Conservation (phyloP, 148 eudicot species). For the Drosera capensis region DNA sequence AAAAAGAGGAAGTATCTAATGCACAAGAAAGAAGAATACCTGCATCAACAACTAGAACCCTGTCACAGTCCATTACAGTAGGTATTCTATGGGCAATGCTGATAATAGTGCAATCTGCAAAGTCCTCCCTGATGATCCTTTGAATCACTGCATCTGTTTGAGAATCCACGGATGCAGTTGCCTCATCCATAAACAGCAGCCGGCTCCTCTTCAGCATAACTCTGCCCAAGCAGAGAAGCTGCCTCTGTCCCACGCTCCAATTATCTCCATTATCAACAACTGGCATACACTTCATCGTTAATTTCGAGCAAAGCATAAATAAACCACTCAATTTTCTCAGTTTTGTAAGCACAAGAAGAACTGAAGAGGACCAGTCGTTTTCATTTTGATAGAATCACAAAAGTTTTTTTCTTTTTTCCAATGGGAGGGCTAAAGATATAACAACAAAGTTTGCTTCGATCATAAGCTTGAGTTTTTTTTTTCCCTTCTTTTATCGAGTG, state of each 20-base stretch:
- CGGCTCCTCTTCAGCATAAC: slow-evolving; percentile 79
- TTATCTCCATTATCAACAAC: slow-evolving; percentile 84
- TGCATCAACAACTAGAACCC: slow-evolving; percentile 82
- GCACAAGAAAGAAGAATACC: slow-evolving; percentile 17
- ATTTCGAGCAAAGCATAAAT: neutral
- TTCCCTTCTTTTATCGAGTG: too few relatives aligned
- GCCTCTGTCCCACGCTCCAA: slow-evolving; percentile 97
- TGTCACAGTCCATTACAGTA: slow-evolving; percentile 93
- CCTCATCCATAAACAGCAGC: slow-evolving; percentile 90
- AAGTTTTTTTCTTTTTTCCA: too few relatives aligned
- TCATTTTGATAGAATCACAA: too few relatives aligned
- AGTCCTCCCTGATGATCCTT: slow-evolving; percentile 79
- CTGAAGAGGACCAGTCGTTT: too few relatives aligned
- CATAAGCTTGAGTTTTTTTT: too few relatives aligned
- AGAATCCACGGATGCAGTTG: slow-evolving; percentile 97
- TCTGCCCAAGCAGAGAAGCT: slow-evolving; percentile 82
- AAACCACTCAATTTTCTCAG: neutral
- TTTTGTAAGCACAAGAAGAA: neutral
- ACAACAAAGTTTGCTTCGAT: too few relatives aligned
- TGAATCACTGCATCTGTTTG: slow-evolving; percentile 89
- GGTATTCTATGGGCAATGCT: slow-evolving; percentile 99
- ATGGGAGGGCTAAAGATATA: too few relatives aligned
- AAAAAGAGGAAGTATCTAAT: neutral
- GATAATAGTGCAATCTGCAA: slow-evolving; percentile 67
- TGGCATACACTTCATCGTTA: slow-evolving; percentile 5